Evolutionary conservation across 108 stramenopile species (phyloP), one percentile per base, ranked within the genome.

Genomic region (Skeletonema grethae): DNA sequence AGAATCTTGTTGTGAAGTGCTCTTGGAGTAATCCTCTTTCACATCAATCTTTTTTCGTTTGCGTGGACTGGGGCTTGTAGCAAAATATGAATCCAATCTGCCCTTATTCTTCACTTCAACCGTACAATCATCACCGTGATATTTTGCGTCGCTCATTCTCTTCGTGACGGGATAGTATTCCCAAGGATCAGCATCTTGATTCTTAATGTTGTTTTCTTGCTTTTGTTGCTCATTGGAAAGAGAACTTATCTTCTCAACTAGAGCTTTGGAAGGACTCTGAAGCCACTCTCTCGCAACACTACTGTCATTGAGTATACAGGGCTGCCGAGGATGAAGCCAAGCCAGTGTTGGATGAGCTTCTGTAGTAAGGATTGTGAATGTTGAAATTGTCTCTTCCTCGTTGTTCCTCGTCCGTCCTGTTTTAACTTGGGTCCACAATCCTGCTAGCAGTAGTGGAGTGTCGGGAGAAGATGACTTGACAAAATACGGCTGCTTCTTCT

Each of bases 401-500:
- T 76, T 68, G 38, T 69, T 28, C 39, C n/a, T 32, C 20, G 50
- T 25, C 9, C 69, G 48, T 36, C 90, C 90, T 0, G 90, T 88
- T 9, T 79, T 48, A 1, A 87, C 88, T 2, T 69, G 46, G 10
- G 80, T 88, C 87, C 89, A 90, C 15, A 91, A 57, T 53, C 91
- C 94, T 38, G 94, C 84, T 46, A 94, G 64, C 3, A 91, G 60
- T 28, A 91, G 15, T 30, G 82, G 73, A 29, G 56, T n/a, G 25
- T 43, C 29, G 5, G 57, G 18, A 53, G 61, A 48, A 28, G 72
- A 78, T 35, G 72, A 50, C 45, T 83, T 75, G 10, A 91, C 85
- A 62, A 84, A 95, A 61, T 91, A 91, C 7, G 94, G 94, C 69
- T 92, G 94, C 72, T 95, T 95, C 39, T 58, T 73, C 32, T 62